Conservation (phyloP, 2,329 filamentous ascomycete genomes). For the Pseudocercospora macadamiae region DNA sequence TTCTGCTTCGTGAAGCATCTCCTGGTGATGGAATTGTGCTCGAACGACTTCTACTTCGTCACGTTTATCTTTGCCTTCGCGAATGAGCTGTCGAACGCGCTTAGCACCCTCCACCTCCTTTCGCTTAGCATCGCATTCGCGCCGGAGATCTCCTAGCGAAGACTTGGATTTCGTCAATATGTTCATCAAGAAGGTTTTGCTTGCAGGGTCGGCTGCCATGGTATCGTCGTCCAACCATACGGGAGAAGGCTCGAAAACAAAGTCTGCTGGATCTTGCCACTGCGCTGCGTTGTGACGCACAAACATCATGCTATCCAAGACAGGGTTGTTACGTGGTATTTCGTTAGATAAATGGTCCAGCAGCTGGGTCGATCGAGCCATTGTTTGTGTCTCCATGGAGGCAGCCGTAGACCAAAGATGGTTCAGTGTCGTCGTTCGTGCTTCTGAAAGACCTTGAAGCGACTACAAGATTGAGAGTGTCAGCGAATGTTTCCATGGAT, state of each 20-base stretch:
- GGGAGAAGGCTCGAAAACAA: slow-evolving; percentile 88
- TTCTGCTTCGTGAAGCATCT: slow-evolving; percentile 81
- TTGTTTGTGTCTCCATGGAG: slow-evolving; percentile 75
- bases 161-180: slow-evolving; percentile 87
- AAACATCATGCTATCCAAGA: slow-evolving; percentile 97
- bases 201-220: slow-evolving; percentile 83
- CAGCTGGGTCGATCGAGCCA: slow-evolving; percentile 72
- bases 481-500: background rate
- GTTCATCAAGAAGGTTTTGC: slow-evolving; percentile 89
- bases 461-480: slow-evolving; percentile 46
- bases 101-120: slow-evolving; percentile 81
- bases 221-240: slow-evolving; percentile 93
- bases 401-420: slow-evolving; percentile 80
- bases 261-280: slow-evolving; percentile 83
- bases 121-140: slow-evolving; percentile 82
- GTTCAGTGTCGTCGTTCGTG: slow-evolving; percentile 81
- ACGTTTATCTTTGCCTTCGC: slow-evolving; percentile 82
- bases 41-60: slow-evolving; percentile 86
- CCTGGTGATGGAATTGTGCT: slow-evolving; percentile 81
- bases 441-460: slow-evolving; percentile 90
- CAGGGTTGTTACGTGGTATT: slow-evolving; percentile 83
- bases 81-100: slow-evolving; percentile 71
- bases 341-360: slow-evolving; percentile 75
- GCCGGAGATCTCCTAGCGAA: slow-evolving; percentile 76
- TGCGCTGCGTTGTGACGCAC: slow-evolving; percentile 81